phyloP scores from a whole-genome alignment of 2,329 filamentous ascomycete species.

The Elsinoe australis region DNA sequence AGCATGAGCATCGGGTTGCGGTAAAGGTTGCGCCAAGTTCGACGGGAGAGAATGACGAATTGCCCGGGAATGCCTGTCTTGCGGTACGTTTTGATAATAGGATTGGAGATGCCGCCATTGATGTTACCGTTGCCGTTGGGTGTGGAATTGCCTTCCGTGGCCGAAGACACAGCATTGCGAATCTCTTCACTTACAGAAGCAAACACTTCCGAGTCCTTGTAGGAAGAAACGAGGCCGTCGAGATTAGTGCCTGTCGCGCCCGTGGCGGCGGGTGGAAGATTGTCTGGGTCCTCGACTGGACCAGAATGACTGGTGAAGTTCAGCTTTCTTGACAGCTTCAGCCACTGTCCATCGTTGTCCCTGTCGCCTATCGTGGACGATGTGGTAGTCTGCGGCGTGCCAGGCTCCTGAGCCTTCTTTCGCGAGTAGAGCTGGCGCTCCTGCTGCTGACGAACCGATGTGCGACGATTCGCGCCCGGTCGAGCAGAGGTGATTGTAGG shows the following conservation, averaged over 20 bases:
- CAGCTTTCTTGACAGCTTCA: slow-evolving; percentile 49
- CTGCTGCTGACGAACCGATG: slow-evolving; percentile 78
- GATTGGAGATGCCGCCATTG: slow-evolving; percentile 33
- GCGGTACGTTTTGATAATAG: slow-evolving; percentile 66
- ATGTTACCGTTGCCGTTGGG: slow-evolving; percentile 43
- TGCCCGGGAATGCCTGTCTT: slow-evolving; percentile 73
- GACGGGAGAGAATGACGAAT: slow-evolving; percentile 78
- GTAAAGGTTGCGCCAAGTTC: slow-evolving; percentile 96
- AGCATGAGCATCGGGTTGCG: slow-evolving; percentile 97
- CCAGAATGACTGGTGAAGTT: slow-evolving; percentile 31
- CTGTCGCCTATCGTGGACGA: slow-evolving; percentile 43
- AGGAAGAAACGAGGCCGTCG: slow-evolving; percentile 70
- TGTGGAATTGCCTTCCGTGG: slow-evolving; percentile 37
- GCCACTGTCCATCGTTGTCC: slow-evolving; percentile 49
- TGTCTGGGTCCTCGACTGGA: slow-evolving; percentile 58
- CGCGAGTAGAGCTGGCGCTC: slow-evolving; percentile 86
- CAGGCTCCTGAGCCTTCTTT: slow-evolving; percentile 53
- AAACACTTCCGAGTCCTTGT: slow-evolving; percentile 70
- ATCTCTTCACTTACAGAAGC: slow-evolving; percentile 70
- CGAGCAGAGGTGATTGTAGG: slow-evolving; percentile 52
- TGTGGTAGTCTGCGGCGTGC: slow-evolving; percentile 46
- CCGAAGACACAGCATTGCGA: slow-evolving; percentile 56
- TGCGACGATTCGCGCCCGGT: slow-evolving; percentile 61
- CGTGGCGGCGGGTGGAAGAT: slow-evolving; percentile 51
- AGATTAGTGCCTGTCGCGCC: slow-evolving; percentile 62